Conservation (phyloP, 768 basidiomycete species). For the Serendipita sp. region DNA sequence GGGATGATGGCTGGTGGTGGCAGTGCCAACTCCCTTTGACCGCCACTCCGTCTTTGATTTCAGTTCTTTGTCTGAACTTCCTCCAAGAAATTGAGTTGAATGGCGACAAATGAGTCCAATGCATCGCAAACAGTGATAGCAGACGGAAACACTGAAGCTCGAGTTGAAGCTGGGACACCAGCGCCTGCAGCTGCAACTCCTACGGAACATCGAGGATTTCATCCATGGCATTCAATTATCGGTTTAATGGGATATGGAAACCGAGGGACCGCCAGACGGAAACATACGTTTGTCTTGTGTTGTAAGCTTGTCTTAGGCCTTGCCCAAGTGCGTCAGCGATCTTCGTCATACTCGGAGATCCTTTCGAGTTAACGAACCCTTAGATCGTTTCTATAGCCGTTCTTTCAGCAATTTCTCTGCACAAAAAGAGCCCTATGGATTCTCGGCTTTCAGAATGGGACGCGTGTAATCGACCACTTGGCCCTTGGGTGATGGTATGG, state of each 20-base stretch:
- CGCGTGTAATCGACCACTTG: constrained; percentile 48
- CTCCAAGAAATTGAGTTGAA: background rate
- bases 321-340: constrained; percentile 29
- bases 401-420: constrained; percentile 32
- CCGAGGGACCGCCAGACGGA: background rate
- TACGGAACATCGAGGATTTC: background rate
- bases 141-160: background rate
- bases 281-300: background rate
- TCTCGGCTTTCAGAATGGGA: constrained; percentile 35
- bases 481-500: constrained; percentile 55
- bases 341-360: background rate
- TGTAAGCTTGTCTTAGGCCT: constrained; percentile 30
- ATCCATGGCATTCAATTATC: background rate
- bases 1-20: background rate
- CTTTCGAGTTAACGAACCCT: constrained; percentile 9
- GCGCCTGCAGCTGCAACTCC: background rate
- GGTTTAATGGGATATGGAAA: background rate
- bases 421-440: constrained; percentile 29
- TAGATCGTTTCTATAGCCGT: constrained; percentile 38
- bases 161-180: background rate
- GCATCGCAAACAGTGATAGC: background rate
- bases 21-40: background rate
- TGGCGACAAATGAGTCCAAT: background rate
- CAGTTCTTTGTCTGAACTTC: background rate
- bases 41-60: background rate